Conservation (phyloP, 208 protist species). For the Acanthamoeba healyi region DNA sequence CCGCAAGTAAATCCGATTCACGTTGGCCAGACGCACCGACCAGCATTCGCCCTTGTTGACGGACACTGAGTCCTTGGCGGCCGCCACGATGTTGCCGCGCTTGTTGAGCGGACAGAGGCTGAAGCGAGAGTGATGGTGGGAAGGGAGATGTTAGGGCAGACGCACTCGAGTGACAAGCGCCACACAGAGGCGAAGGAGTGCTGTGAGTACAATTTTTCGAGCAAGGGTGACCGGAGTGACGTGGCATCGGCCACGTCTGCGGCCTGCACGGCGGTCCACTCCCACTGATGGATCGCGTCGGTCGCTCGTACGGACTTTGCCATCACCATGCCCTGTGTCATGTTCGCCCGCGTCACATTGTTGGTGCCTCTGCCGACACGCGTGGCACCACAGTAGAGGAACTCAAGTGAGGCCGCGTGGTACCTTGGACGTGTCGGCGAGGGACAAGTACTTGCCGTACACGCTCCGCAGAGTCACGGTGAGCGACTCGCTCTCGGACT, state of each 20-base stretch:
- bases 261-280: slow-evolving; percentile 5
- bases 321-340: neutral
- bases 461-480: neutral
- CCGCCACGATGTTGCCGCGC: neutral
- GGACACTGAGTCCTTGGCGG: neutral
- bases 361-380: too few species aligned
- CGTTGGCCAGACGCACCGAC: slow-evolving; percentile 19
- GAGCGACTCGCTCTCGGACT: neutral
- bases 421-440: neutral
- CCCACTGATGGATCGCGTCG: neutral
- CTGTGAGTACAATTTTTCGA: neutral
- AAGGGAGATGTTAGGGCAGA: neutral
- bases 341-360: too few species aligned
- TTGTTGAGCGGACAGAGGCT: slow-evolving; percentile 11
- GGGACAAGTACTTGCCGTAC: neutral
- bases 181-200: neutral
- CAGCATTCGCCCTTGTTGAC: slow-evolving; percentile 13
- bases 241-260: neutral
- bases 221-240: neutral
- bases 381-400: too few species aligned
- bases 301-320: neutral
- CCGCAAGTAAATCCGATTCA: neutral
- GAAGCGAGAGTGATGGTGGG: neutral
- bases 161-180: neutral
- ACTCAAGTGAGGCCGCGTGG: neutral